Percentiles rank a stretch among this genome's conserved stretches.
Conservation (phyloP, 2,329 filamentous ascomycete species). For the Calonectria crousiana region DNA sequence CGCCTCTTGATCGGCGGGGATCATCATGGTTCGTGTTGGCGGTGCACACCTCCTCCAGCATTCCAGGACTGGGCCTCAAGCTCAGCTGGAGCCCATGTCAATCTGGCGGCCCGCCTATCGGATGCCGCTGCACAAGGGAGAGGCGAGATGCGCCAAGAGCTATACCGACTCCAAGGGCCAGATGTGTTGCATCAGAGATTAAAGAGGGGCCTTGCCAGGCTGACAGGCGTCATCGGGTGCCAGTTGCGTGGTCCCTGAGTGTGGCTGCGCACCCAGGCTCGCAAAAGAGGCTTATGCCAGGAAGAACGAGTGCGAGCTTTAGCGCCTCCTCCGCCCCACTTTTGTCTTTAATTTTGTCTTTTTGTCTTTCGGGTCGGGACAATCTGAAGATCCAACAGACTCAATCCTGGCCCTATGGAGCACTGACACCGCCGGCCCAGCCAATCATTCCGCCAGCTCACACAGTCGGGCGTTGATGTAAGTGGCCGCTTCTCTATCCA, state of each 20-base stretch:
- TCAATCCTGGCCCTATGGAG: background rate
- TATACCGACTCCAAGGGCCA: background rate
- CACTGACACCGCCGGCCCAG: background rate
- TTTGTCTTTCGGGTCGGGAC: conserved; percentile 11
- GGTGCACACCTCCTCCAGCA: background rate
- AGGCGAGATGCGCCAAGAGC: background rate
- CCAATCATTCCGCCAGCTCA: background rate
- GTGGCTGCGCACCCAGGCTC: conserved; percentile 2
- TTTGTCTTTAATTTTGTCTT: background rate
- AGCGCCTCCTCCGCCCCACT: background rate
- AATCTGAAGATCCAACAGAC: conserved; percentile 15
- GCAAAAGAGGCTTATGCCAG: background rate
- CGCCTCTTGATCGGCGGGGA: background rate
- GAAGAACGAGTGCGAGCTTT: conserved; percentile 26
- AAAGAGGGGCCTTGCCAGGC: background rate
- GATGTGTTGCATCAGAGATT: background rate
- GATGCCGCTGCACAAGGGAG: background rate
- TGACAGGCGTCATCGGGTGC: conserved; percentile 9
- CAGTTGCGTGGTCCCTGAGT: background rate
- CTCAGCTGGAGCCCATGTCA: background rate
- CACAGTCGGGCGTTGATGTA: background rate
- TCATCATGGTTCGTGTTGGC: background rate
- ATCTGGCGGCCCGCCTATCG: background rate
- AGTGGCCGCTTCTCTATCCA: background rate
- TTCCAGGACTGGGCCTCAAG: background rate